Evolutionary conservation across 2,329 filamentous ascomycete species (phyloP), one percentile per base, ranked within the genome.

Genomic region (Penicillium sp.): DNA sequence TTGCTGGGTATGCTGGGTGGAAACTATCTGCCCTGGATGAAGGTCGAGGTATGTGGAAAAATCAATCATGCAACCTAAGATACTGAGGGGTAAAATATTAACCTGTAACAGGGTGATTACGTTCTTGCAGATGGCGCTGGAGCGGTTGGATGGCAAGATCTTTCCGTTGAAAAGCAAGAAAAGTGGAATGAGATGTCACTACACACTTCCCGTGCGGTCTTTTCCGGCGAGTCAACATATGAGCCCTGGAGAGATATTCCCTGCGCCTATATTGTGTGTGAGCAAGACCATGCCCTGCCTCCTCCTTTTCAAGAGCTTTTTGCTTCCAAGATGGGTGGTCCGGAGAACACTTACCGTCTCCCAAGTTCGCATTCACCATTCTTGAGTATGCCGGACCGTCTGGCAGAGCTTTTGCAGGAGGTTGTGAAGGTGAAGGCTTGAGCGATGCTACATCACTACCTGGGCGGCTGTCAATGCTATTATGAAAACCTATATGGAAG

Each of bases 291-390:
- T n/a, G 68, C 71, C 1, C 60, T 78, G 45, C 69, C 71, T 11
- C 49, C 58, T 9, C 22, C 49, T 3, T 55, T 65, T 3, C 75
- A 78, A 58, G 68, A 76, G 9, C 54, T 48, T 1, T 70, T 76
- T 66, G 63, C 67, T 6, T 56, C 57, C 7, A 65, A 55, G 16
- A 66, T 71, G 27, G 72, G 58, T 0, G 44, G 51, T 10, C 63
- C 70, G 1, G 59, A 71, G 19, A 65, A 64, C 31, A 67, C 71
- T 3, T 70, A 71, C 55, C 71, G 67, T 19, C 47, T 77, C 1
- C 68, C 72, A 48, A 66, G 65, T 19, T 70, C 73, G 1, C 77
- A 80, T 62, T 76, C 73, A 60, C 77, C 76, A 19, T 80, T 78
- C 59, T 56, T 79, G 61, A 76, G 72, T 33, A 71, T 65, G 64